Percentiles rank a stretch among this genome's conserved stretches.
Conservation (phyloP, 805 yeast genomes). For the Ogataea trehaloabstinens region DNA sequence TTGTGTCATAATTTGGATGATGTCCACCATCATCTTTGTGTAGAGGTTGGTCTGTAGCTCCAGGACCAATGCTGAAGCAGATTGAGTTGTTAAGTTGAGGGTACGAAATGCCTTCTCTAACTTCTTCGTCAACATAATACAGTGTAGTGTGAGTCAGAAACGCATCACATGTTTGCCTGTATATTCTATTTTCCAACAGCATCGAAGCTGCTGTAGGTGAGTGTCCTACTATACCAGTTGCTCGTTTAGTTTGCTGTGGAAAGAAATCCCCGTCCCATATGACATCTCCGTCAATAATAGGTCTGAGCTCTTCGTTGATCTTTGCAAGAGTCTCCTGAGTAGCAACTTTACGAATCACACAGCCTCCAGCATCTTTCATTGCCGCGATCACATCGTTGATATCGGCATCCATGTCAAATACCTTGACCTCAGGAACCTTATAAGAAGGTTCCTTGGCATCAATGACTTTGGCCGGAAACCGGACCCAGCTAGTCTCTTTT, state of each 20-base stretch:
- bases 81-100: slow-evolving; percentile 27
- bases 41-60: slow-evolving; percentile 27
- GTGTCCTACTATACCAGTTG: slow-evolving; percentile 13
- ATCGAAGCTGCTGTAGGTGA: slow-evolving; percentile 9
- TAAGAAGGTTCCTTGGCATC: slow-evolving; percentile 10
- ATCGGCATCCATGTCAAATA: slow-evolving; percentile 11
- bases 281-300: slow-evolving; percentile 21
- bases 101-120: slow-evolving; percentile 17
- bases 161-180: slow-evolving; percentile 10
- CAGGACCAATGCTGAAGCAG: slow-evolving; percentile 28
- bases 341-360: slow-evolving; percentile 22
- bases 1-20: slow-evolving; percentile 24
- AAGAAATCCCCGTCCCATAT: slow-evolving; percentile 16
- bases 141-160: slow-evolving; percentile 9
- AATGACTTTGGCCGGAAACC: slow-evolving; percentile 6
- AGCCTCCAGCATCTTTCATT: slow-evolving; percentile 25
- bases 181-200: slow-evolving; percentile 9
- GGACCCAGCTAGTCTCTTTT: slow-evolving; percentile 5
- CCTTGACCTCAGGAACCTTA: slow-evolving; percentile 8
- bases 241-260: slow-evolving; percentile 11
- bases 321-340: slow-evolving; percentile 11
- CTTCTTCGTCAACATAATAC: slow-evolving; percentile 12
- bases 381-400: slow-evolving; percentile 14
- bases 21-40: slow-evolving; percentile 31
- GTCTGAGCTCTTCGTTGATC: slow-evolving; percentile 21